Evolutionary conservation across 106 monocot species (phyloP), one percentile per base, ranked within the genome.

Genomic region (Alisma plantagoaquatica): DNA sequence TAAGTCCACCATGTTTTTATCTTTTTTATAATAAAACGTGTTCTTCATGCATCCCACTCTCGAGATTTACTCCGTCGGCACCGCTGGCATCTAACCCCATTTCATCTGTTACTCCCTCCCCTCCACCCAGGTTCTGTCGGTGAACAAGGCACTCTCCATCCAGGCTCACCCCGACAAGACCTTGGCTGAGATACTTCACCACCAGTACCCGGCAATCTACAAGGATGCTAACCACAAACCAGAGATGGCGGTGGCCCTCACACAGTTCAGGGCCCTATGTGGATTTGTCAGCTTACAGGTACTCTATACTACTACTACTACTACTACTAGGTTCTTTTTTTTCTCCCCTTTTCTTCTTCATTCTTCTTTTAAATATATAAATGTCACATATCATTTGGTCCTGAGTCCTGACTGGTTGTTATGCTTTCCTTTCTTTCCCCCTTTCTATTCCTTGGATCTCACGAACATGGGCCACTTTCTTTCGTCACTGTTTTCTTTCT

Each of bases 141-240:
- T 98, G 62, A 70, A 67, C 3, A 98, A 98, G 69, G 82, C 89
- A 17, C 60, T 98, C 59, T 89, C 84, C 22, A 98, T 98, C 48
- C 90, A 98, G 59, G 90, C 82, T 1, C 98, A 98, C 60, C 98
- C 98, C 23, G 82, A 89, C 43, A 98, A 85, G 71, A 69, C 81
- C 35, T 51, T 90, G 63, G 85, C 90, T 23, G 49, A 50, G 63
- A 19, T 64, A 32, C 71, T 98, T 41, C 81, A 90, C 65, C 60
- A 74, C 61, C 54, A 33, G 45, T 53, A 70, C 7, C 98, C 98
- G 12, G 33, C 43, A 56, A 42, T 85, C 42, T 98, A 98, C 44
- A 98, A 79, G 66, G 98, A 98, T 53, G 42, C 63, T 16, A 98
- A 98, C 43, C 84, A 86, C 45, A 98, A 98, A 68, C 90, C 98